Evolutionary conservation across 257 asterid species (phyloP), one percentile per base, ranked within the genome.

Genomic region (Eucommia ulmoides): DNA sequence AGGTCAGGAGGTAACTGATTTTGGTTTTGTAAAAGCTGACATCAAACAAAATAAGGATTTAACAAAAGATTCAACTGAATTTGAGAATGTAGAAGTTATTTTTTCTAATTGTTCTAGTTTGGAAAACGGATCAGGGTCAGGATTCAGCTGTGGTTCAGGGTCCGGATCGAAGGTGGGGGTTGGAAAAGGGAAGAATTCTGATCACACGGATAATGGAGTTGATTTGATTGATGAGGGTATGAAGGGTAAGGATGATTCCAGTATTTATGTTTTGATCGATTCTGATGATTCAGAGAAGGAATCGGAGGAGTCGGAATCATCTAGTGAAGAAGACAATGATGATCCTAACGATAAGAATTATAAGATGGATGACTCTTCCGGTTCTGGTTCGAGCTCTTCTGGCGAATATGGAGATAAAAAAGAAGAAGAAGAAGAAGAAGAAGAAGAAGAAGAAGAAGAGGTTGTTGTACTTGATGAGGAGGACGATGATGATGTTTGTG

Each of bases 241-340:
- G 8, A 8, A 15, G 2, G 48, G 4, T 15, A 19, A 42, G 48
- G 20, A 16, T 9, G 48, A 16, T 42, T 10, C 48, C 6, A 3
- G 20, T 3, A 42, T 2, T 9, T 19, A 2, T 42, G 8, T 16
- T 42, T 42, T 21, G n/a, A 6, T 9, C 8, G 7, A 18, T 16
- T 2, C 45, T 5, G 48, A 42, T 19, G 20, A 42, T n/a, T 42
- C 48, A 42, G 20, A 42, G 48, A 21, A 42, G 48, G 48, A 16
- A 2, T 6, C 21, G 20, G 48, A 17, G 1, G 45, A 52, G 19
- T 54, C 64, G 22, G 50, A 44, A 18, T 48, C 38, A 8, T 54
- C 65, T 17, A 42, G 55, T 20, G 70, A 58, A 20, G 77, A 65
- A 41, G 59, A 59, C 49, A 25, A 20, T 49, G 51, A 35, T 53